Evolutionary conservation across 257 asterid genomes (phyloP).

Genomic region (Agastache rugosa): DNA sequence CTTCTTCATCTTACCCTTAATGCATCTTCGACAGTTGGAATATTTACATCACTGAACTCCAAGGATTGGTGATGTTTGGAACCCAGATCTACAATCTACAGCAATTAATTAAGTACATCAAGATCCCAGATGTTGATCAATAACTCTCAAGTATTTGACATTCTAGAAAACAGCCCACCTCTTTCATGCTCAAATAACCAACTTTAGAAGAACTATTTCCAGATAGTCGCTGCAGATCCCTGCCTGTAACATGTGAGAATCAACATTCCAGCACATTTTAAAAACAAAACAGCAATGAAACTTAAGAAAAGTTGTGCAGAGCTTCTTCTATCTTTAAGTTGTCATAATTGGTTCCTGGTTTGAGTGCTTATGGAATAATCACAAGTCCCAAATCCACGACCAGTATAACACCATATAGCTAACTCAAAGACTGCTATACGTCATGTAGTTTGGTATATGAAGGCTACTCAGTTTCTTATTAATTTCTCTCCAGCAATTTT

Average conservation of each 20-base stretch:
- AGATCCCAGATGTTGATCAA: conserved; percentile 38
- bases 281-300: conserved; percentile 32
- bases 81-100: conserved; percentile 74
- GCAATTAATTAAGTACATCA: conserved; percentile 42
- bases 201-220: conserved; percentile 77
- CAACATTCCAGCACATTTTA: conserved; percentile 62
- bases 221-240: conserved; percentile 92
- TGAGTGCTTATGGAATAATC: conserved; percentile 13
- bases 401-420: conserved; percentile 12
- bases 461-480: conserved; percentile 14
- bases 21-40: conserved; percentile 88
- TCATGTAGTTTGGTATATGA: background rate
- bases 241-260: conserved; percentile 88
- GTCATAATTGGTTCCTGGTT: conserved; percentile 24
- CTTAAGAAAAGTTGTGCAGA: conserved; percentile 9
- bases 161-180: conserved; percentile 56
- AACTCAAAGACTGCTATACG: conserved; percentile 1
- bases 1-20: conserved; percentile 57
- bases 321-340: conserved; percentile 23
- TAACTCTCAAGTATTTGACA: conserved; percentile 24
- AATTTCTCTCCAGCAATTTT: conserved; percentile 17
- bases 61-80: conserved; percentile 50
- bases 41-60: conserved; percentile 58
- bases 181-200: conserved; percentile 73
- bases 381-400: conserved; percentile 17